phyloP scores from a whole-genome alignment of 2,329 filamentous ascomycete genomes.

The Cladosporium sp. region DNA sequence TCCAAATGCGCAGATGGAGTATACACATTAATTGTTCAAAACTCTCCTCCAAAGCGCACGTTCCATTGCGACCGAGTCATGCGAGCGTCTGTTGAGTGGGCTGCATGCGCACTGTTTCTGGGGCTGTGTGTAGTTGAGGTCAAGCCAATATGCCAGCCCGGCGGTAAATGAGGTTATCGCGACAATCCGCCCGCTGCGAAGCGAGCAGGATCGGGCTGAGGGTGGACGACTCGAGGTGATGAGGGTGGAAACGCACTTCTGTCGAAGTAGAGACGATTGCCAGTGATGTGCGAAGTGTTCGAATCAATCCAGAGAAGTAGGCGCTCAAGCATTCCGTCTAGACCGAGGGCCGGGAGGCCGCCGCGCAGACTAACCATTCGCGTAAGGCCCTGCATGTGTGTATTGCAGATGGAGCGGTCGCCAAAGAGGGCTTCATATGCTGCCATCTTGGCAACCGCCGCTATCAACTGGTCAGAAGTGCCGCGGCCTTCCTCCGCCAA shows the following conservation, averaged over 20 bases:
- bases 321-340: constrained; percentile 43
- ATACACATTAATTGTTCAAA: no score
- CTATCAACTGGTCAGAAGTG: constrained; percentile 42
- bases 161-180: neutral
- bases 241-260: constrained; percentile 18
- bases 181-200: constrained; percentile 15
- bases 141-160: no score
- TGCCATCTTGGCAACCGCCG: constrained; percentile 49
- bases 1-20: no score
- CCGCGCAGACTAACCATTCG: constrained; percentile 43
- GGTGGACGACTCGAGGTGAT: constrained; percentile 14
- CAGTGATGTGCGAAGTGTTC: constrained; percentile 26
- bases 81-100: no score
- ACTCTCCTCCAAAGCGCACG: no score
- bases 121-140: no score
- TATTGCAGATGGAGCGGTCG: constrained; percentile 36
- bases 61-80: no score
- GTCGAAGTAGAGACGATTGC: constrained; percentile 26
- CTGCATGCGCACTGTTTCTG: no score
- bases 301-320: constrained; percentile 48
- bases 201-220: constrained; percentile 17
- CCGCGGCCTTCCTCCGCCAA: constrained; percentile 30
- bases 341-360: constrained; percentile 39
- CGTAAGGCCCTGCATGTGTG: constrained; percentile 45
- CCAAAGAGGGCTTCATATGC: constrained; percentile 51